These are phyloP conservation scores for Capsella rubella DNA, from an alignment of 441 rosid species.

Conservation along the genomic window DNA sequence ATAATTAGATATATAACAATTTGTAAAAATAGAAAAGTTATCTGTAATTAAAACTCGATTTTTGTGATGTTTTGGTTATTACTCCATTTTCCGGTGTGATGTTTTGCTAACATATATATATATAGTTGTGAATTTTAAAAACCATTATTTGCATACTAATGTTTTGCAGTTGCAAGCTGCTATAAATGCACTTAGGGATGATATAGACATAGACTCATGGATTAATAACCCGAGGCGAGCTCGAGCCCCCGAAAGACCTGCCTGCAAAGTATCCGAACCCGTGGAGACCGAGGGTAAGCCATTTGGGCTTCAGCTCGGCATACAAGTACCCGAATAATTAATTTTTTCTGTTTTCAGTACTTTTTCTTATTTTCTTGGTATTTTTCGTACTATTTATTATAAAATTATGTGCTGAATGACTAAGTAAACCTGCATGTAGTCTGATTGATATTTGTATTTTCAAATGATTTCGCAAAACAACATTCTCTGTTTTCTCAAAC, in stretches of 20 bases:
- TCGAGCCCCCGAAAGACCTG: neutral
- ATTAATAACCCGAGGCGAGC: neutral
- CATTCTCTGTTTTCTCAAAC: slow-evolving; percentile 24
- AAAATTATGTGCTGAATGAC: neutral
- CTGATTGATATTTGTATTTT: too few relatives aligned
- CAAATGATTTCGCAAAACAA: too few relatives aligned
- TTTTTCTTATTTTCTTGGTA: neutral
- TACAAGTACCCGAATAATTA: neutral
- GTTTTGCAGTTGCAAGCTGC: neutral
- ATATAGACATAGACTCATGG: neutral
- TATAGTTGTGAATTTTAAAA: too few relatives aligned
- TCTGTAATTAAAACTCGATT: too few relatives aligned
- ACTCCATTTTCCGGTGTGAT: too few relatives aligned
- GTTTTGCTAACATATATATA: too few relatives aligned
- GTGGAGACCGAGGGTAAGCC: neutral
- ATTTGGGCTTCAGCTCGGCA: neutral
- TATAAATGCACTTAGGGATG: neutral
- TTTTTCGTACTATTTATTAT: neutral
- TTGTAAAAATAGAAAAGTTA: too few relatives aligned
- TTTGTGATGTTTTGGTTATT: too few relatives aligned
- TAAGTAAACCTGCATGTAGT: too few relatives aligned
- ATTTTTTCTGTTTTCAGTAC: too few relatives aligned
- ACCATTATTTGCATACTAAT: too few relatives aligned
- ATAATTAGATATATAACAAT: too few relatives aligned
- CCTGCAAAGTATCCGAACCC: neutral